Percentiles rank a stretch among this genome's conserved stretches.
Conservation (phyloP, 2,329 filamentous ascomycete genomes). For the Cordyceps sp. region DNA sequence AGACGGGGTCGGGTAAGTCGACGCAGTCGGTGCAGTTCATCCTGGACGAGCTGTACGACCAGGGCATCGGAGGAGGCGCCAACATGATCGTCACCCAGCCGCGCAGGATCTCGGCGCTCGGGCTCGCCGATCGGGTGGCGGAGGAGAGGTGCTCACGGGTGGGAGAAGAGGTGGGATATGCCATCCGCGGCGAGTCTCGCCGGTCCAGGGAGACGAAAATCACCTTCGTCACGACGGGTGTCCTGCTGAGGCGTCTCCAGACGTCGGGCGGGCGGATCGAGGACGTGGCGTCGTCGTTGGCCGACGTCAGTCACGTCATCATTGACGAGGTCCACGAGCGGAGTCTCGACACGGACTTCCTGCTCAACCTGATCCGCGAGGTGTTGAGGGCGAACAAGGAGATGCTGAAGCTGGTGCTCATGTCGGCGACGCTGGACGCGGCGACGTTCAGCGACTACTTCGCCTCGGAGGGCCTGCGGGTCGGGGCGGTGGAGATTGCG, state of each 20-base stretch:
- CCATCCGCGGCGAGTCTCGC: slow-evolving; percentile 80
- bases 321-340: slow-evolving; percentile 96
- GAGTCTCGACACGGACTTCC: slow-evolving; percentile 85
- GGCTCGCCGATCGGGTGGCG: slow-evolving; percentile 83
- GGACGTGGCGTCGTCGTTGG: slow-evolving; percentile 65
- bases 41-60: slow-evolving; percentile 72
- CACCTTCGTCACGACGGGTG: slow-evolving; percentile 91
- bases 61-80: slow-evolving; percentile 55
- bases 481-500: slow-evolving; percentile 72
- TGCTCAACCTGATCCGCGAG: slow-evolving; percentile 73
- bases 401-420: slow-evolving; percentile 76
- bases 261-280: slow-evolving; percentile 67
- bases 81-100: slow-evolving; percentile 96
- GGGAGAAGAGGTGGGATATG: slow-evolving; percentile 80
- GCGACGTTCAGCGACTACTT: slow-evolving; percentile 77
- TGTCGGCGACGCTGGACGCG: slow-evolving; percentile 92
- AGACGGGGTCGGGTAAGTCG: slow-evolving; percentile 93
- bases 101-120: slow-evolving; percentile 81
- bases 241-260: slow-evolving; percentile 78
- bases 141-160: slow-evolving; percentile 73
- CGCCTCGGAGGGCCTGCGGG: slow-evolving; percentile 43
- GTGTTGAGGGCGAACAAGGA: slow-evolving; percentile 60
- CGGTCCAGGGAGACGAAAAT: slow-evolving; percentile 63
- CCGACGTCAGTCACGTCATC: slow-evolving; percentile 84
- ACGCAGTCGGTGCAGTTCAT: slow-evolving; percentile 96